Evolutionary conservation across 805 yeast genomes (phyloP), one percentile per base, ranked within the genome.

Genomic region (Danielia reshetovae): DNA sequence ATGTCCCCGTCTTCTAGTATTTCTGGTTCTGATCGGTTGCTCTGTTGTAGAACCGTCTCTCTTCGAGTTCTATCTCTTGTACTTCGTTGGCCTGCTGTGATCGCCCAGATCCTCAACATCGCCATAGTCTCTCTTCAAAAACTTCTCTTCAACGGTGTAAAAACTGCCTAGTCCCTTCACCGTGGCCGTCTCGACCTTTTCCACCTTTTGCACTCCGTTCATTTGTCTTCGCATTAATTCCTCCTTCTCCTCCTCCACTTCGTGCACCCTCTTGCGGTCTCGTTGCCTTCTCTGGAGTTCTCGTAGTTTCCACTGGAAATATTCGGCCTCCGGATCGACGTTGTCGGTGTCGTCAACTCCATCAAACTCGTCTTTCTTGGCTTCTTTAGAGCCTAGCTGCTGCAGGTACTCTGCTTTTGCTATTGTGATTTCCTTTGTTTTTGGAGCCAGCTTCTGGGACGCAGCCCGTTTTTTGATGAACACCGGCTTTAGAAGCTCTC

Each of bases 321-420:
- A 60, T 34, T 76, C 81, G 6, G 39, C 51, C 33, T 64, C 74
- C 0, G 81, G 77, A 37, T 78, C 78, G 4, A 72, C 24, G 23
- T 70, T 77, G 45, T 81, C 85, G 0, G 81, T 72, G 46, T 81
- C 88, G 44, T 79, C 84, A 0, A 58, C 48, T 1, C 65, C 67
- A 34, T 56, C 60, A 31, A 48, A 60, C 10, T 55, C 38, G 32
- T 48, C 16, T 7, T 21, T 31, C 15, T 41, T 42, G 12, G 34
- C 15, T 7, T 42, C 22, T 16, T 31, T 38, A n/a, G 36, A n/a
- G 23, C 35, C 36, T 7, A 37, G 25, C 13, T 29, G 31, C 15
- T 34, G 46, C 11, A 29, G 40, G n/a, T 35, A 39, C 21, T 43
- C 50, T 8, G 48, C 50, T 24, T 21, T 30, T 15, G 41, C 36